Percentiles rank a stretch among this genome's conserved stretches.
Conservation (phyloP, 192 early-diverging fungal species). For the Dissophora ornata region DNA sequence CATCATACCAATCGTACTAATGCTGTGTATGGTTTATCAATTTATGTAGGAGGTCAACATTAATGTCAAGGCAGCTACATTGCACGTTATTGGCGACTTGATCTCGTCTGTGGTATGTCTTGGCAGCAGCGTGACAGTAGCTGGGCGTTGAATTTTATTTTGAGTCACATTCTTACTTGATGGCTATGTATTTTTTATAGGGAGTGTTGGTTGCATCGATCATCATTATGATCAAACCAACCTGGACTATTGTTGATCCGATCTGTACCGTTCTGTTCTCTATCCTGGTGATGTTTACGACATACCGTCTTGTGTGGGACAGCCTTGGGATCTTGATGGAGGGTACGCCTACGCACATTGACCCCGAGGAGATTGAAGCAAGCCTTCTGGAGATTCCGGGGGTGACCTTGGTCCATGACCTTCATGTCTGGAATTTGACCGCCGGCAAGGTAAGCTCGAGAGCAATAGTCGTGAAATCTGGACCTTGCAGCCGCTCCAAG, state of each 20-base stretch:
- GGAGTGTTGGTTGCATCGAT: conserved; percentile 83
- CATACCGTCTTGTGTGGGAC: conserved; percentile 73
- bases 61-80: conserved; percentile 76
- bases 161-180: background rate
- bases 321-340: conserved; percentile 83
- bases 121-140: too few relatives aligned
- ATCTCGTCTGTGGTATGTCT: conserved; percentile 70
- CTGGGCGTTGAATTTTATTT: too few relatives aligned
- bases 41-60: conserved; percentile 66
- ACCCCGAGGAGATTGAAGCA: conserved; percentile 59
- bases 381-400: conserved; percentile 57
- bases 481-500: too few relatives aligned
- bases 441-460: conserved; percentile 59
- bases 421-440: conserved; percentile 69
- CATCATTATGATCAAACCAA: conserved; percentile 71
- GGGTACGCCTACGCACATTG: conserved; percentile 66
- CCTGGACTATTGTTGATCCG: conserved; percentile 78
- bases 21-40: too few relatives aligned
- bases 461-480: too few relatives aligned
- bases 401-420: conserved; percentile 63
- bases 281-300: conserved; percentile 80
- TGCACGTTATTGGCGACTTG: conserved; percentile 87
- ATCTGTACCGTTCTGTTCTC: conserved; percentile 89
- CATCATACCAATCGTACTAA: too few relatives aligned
- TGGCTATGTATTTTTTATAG: conserved; percentile 4